Evolutionary conservation across 148 eudicot species (phyloP), one percentile per base, ranked within the genome.

Genomic region (Linanthus parryae): DNA sequence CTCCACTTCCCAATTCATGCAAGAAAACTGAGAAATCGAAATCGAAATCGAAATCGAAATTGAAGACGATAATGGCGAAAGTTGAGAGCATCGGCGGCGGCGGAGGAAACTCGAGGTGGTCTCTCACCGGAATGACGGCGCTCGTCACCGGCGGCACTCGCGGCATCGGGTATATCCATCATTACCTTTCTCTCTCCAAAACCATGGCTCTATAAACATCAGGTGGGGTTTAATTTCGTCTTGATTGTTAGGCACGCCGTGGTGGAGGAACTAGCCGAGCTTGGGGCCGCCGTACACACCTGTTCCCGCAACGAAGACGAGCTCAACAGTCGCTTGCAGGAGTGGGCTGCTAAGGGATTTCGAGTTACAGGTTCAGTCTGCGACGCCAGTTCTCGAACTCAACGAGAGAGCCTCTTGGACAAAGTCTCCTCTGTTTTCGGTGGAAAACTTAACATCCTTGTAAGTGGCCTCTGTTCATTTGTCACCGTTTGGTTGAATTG

Each of bases 81-180:
- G 48, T 10, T 17, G 48, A 37, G 12, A 30, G 54, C 59, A 56
- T 59, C 23, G 14, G 34, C 10, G 23, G 54, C 59, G 52, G 63
- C 23, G 14, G 34, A 7, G 14, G 62, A 56, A 31, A 27, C 19
- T 55, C 56, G 14, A 61, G 82, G 48, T 90, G 97, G 95, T 70
- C 81, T 15, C 92, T 86, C 11, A 48, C 80, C 19, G 89, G 95
- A 38, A 78, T 34, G 73, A 86, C 77, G 13, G 97, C 97, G 54
- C 92, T 86, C 5, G 94, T 90, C 73, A 90, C 97, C 25, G 97
- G 97, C 16, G 97, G 95, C 69, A 86, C 97, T 16, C 92, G 95
- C n/a, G 97, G 97, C 41, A 90, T 90, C 25, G 95, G 97, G 91
- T 90, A 24, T 52, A 52, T 19, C 31, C 35, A 28, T 2, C 36